Conservation (phyloP, 495 filamentous ascomycete genomes). For the Daldinia bambusicola region DNA sequence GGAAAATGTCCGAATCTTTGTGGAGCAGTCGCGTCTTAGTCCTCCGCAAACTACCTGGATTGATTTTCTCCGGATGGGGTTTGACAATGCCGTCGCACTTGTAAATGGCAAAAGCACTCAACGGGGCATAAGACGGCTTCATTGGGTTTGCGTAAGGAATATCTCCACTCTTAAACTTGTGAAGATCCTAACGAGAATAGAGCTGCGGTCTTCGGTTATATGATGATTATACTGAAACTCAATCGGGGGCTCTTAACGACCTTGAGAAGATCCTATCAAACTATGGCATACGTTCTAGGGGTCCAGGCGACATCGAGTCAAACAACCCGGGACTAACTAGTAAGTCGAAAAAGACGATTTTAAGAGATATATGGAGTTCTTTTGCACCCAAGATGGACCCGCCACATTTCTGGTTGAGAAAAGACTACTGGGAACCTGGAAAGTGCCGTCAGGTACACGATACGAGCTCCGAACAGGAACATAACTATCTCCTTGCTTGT, state of each 20-base stretch:
- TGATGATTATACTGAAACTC: slow-evolving; percentile 30
- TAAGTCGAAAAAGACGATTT: background rate
- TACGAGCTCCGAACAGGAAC: background rate
- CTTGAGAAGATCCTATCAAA: slow-evolving; percentile 4
- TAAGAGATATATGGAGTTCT: background rate
- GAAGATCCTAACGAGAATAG: background rate
- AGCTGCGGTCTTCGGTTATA: slow-evolving; percentile 13
- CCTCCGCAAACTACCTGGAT: background rate
- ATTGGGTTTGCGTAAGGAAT: slow-evolving; percentile 13
- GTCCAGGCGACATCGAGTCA: background rate
- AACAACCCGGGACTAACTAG: background rate
- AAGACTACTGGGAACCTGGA: slow-evolving; percentile 8
- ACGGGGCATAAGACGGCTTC: background rate
- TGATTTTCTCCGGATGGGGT: background rate
- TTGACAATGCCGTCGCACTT: background rate
- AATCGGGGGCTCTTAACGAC: slow-evolving; percentile 11
- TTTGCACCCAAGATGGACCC: background rate
- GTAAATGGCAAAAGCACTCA: background rate
- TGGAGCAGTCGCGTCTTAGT: background rate
- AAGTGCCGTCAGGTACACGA: background rate
- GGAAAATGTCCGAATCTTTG: slow-evolving; percentile 11
- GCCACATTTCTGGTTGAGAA: slow-evolving; percentile 6
- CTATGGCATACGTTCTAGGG: background rate
- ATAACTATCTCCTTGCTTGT: slow-evolving; percentile 15
- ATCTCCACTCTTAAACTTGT: background rate